phyloP scores from a whole-genome alignment of 2,329 filamentous ascomycete species.

The Xylaria sp. region DNA sequence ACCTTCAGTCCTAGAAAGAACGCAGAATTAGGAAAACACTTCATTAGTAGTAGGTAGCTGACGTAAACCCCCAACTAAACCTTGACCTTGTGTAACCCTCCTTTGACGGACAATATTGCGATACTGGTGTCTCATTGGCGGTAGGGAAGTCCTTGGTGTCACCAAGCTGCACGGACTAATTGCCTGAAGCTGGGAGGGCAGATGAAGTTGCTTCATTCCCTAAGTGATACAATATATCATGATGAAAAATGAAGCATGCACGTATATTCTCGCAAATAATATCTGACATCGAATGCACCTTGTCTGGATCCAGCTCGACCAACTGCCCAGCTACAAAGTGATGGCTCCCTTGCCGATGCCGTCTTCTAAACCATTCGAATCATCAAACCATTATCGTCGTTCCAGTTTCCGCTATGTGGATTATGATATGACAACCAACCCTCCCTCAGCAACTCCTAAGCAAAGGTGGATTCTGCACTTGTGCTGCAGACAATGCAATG shows the following conservation, averaged over 20 bases:
- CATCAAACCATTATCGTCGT: slow-evolving; percentile 39
- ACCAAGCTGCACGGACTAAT: neutral
- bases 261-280: slow-evolving; percentile 37
- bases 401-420: slow-evolving; percentile 13
- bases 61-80: slow-evolving; percentile 2
- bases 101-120: neutral
- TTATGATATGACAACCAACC: slow-evolving; percentile 23
- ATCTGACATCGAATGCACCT: slow-evolving; percentile 28
- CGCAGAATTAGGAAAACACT: too few relatives aligned
- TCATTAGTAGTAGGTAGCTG: too few relatives aligned
- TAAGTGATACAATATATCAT: slow-evolving; percentile 5
- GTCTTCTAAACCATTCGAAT: slow-evolving; percentile 31
- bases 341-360: slow-evolving; percentile 6
- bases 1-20: neutral
- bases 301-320: slow-evolving; percentile 9
- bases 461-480: slow-evolving; percentile 20
- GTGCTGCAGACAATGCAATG: slow-evolving; percentile 33
- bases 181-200: neutral
- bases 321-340: slow-evolving; percentile 12
- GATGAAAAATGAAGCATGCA: slow-evolving; percentile 29
- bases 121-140: neutral
- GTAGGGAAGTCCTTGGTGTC: slow-evolving; percentile 1
- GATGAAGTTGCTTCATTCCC: neutral
- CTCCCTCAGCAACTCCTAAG: slow-evolving; percentile 19
- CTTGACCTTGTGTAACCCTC: slow-evolving; percentile 14